Evolutionary conservation across 2,329 filamentous ascomycete genomes (phyloP), one percentile per base, ranked within the genome.

Genomic region (Nemania diffusa): DNA sequence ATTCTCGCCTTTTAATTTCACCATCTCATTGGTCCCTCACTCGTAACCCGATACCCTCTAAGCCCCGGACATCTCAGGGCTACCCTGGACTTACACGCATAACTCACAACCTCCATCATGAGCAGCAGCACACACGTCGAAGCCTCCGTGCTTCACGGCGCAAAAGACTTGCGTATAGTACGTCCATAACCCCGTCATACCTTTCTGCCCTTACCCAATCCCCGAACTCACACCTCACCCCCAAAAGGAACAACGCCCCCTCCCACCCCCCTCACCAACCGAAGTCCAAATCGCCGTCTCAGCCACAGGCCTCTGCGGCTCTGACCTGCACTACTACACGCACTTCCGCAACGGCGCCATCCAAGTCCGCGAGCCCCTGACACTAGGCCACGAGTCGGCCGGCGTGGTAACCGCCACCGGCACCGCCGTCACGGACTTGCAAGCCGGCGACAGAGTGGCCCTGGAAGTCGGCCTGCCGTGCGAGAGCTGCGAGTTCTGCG

Each of bases 401-500:
- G 91, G 91, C 50, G 82, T 91, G 27, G 83, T 93, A 67, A 82
- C 84, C 61, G 81, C 85, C 24, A 83, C 91, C 27, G 91, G 91
- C 48, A 79, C 85, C 22, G 81, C 80, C 27, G 89, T 92, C 37
- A 86, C 80, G 1, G 11, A 57, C 2, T 79, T 92, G 42, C 84
- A 86, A 70, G 82, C 87, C 37, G 91, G 91, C 63, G 93, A 97
- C 78, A 85, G 85, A 24, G 92, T 96, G 24, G 87, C 87, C 4
- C 82, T 88, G 20, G 85, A 88, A 72, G 85, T 87, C 57, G 86
- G 86, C 34, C 78, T 87, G 55, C 83, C 86, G 1, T 88, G 86
- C 70, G 84, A 83, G 32, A 74, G 79, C 50, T 88, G 86, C 72
- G 80, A 79, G 22, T 79, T 83, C 63, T 88, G 87, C 76, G 40